Evolutionary conservation across 306 rosid genomes (phyloP).

Genomic region (Trifolium dubium): DNA sequence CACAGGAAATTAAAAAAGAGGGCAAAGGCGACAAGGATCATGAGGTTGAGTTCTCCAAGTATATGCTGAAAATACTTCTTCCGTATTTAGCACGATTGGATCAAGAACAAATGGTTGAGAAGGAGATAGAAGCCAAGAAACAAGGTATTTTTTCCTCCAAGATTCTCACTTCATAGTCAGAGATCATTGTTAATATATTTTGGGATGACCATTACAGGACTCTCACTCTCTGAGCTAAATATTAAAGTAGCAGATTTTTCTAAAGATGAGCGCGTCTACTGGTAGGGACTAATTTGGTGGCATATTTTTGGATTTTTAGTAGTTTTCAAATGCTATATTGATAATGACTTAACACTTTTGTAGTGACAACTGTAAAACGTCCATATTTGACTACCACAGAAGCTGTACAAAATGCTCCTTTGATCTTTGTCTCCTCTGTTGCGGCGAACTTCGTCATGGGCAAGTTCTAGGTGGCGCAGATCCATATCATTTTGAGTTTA

Average conservation of each 20-base stretch:
- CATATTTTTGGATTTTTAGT: background rate
- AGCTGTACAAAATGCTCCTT: background rate
- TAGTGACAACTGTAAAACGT: background rate
- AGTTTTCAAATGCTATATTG: background rate
- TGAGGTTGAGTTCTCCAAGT: no score
- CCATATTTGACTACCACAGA: background rate
- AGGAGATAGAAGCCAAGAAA: background rate
- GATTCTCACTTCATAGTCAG: background rate
- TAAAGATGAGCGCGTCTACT: background rate
- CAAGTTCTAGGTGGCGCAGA: background rate
- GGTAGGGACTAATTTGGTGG: background rate
- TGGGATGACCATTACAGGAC: background rate
- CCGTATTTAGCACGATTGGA: background rate
- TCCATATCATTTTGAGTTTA: background rate
- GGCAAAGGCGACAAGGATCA: no score
- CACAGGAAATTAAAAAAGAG: no score
- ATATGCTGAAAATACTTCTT: no score
- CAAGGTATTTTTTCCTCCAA: background rate
- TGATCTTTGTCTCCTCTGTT: background rate
- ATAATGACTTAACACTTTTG: background rate
- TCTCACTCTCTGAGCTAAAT: background rate
- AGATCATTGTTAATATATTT: no score
- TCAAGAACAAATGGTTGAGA: background rate
- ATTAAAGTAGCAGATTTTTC: background rate
- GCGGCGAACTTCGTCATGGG: background rate